These are phyloP conservation scores for Tephrocybe rancida DNA, from an alignment of 768 basidiomycete genomes.

Conservation along the genomic window DNA sequence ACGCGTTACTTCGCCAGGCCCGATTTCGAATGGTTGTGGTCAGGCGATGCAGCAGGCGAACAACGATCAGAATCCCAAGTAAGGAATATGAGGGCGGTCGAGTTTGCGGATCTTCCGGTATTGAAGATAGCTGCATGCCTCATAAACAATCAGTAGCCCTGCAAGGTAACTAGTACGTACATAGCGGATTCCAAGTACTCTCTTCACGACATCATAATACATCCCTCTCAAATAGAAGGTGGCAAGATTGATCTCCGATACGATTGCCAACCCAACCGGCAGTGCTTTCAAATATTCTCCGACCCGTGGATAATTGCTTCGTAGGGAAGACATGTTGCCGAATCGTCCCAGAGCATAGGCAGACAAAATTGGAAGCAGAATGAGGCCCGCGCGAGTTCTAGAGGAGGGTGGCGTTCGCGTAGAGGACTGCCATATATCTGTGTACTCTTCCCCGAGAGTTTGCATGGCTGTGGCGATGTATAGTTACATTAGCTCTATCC, in stretches of 20 bases:
- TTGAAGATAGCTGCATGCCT: constrained; percentile 64
- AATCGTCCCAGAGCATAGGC: constrained; percentile 61
- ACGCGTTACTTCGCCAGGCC: constrained; percentile 9
- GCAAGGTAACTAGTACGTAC: constrained; percentile 35
- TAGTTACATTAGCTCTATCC: neutral
- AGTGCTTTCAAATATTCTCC: constrained; percentile 38
- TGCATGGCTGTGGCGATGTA: constrained; percentile 56
- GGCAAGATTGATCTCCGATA: constrained; percentile 75
- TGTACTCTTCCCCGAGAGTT: constrained; percentile 91
- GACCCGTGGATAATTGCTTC: constrained; percentile 36
- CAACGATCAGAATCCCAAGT: constrained; percentile 70
- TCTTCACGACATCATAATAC: constrained; percentile 75
- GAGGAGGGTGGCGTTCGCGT: constrained; percentile 44
- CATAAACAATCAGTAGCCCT: neutral
- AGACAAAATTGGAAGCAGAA: constrained; percentile 70
- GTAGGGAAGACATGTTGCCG: constrained; percentile 37
- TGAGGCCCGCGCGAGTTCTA: constrained; percentile 49
- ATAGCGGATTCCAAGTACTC: constrained; percentile 69
- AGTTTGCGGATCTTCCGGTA: constrained; percentile 67
- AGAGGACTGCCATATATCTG: constrained; percentile 71
- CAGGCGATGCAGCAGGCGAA: constrained; percentile 68
- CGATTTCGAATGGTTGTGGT: constrained; percentile 41
- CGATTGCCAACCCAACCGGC: constrained; percentile 55
- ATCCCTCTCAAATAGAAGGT: constrained; percentile 78
- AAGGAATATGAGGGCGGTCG: constrained; percentile 87